Evolutionary conservation across 2,329 filamentous ascomycete genomes (phyloP).

Genomic region (Paecilomyces niveus): DNA sequence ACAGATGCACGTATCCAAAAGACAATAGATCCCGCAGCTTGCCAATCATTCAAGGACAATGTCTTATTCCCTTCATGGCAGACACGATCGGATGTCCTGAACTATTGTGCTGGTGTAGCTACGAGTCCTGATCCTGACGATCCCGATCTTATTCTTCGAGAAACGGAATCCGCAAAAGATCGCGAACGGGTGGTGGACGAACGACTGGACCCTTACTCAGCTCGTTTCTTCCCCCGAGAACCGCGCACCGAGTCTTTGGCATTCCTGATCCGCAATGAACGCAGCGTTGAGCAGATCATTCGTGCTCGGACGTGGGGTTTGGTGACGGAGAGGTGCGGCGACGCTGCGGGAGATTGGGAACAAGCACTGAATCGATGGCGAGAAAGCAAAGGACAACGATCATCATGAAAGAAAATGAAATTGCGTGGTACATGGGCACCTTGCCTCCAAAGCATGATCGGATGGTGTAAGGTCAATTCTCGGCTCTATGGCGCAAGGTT

Average conservation of each 20-base stretch:
- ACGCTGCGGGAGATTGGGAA: conserved; percentile 55
- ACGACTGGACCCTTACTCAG: conserved; percentile 84
- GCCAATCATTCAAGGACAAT: conserved; percentile 64
- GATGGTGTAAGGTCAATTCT: not conserved
- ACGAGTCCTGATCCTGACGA: conserved; percentile 82
- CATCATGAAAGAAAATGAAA: not conserved
- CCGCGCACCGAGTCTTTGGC: conserved; percentile 74
- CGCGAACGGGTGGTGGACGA: conserved; percentile 75
- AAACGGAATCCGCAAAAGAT: conserved; percentile 63
- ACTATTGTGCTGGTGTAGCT: conserved; percentile 83
- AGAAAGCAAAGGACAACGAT: conserved; percentile 22
- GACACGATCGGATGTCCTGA: conserved; percentile 70
- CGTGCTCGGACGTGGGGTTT: conserved; percentile 74
- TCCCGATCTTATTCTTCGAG: conserved; percentile 63
- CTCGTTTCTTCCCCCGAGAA: conserved; percentile 68
- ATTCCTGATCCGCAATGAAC: conserved; percentile 60
- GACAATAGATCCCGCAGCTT: conserved; percentile 56
- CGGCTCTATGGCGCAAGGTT: not conserved
- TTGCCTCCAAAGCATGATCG: not conserved
- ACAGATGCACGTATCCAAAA: conserved; percentile 42
- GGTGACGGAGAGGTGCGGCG: conserved; percentile 66
- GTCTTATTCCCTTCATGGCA: conserved; percentile 89
- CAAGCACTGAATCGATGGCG: conserved; percentile 59
- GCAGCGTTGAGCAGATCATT: conserved; percentile 69
- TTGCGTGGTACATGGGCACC: not conserved